Evolutionary conservation across 306 rosid species (phyloP), one percentile per base, ranked within the genome.

Genomic region (Hylodesmum podocarpum): DNA sequence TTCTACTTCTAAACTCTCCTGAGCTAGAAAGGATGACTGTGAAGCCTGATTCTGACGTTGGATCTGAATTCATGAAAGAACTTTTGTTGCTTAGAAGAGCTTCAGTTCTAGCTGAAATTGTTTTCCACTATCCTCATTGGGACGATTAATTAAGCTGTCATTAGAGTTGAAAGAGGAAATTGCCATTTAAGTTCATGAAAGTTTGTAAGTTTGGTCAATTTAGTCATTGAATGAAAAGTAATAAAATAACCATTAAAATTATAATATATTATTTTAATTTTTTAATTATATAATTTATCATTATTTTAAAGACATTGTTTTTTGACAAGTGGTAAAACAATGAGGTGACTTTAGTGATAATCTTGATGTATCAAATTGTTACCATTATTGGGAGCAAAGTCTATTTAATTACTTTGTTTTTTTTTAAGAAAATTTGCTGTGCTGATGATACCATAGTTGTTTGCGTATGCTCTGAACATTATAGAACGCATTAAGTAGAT

Each of bases 391-490:
- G 55, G 57, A 66, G 55, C 22, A 46, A 14, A 24, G 33, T 63
- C 2, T 72, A 55, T 29, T 58, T 33, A 31, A 34, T 55, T 11
- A 10, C 8, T 43, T 1, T 10, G 50, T n/a, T 41, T 33, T 40
- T 66, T 84, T 50, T 78, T 58, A 91, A 95, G 97, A 10, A 82
- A 71, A 58, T 91, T 91, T 80, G 91, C 97, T 29, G 0, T 80
- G 31, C 83, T 78, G 90, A 89, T 91, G 97, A 28, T 91, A 82
- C 97, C 97, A 0, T 95, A 91, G 22, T 36, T 91, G 84, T 91
- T 83, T 75, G 97, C 97, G 9, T 88, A 89, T 37, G 91, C 93
- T 1, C 0, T 88, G 22, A 89, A 91, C 46, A 89, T 91, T 55
- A n/a, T n/a, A n/a, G n/a, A n/a, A n/a, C n/a, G n/a, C n/a, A n/a